A percentile compares a stretch with the other conserved stretches of the same genome.
Evolutionary conservation across 768 basidiomycete species (phyloP).

Genomic region (Multifurca ochricompacta): DNA sequence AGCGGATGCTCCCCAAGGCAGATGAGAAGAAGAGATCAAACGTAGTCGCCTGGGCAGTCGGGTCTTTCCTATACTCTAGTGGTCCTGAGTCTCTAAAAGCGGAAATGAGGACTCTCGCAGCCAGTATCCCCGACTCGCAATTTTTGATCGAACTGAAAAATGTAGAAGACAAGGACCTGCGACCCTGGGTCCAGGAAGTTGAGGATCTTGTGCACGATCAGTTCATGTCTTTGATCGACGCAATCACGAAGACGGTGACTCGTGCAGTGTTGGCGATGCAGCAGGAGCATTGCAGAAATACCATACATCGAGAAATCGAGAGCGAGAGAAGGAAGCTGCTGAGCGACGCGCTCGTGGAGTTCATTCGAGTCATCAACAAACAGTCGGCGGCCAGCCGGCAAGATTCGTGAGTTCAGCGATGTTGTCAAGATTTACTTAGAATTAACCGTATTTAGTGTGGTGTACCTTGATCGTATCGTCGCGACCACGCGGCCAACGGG

Average conservation of each 20-base stretch:
- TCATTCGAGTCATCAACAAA: conserved; percentile 6
- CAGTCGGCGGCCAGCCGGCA: neutral
- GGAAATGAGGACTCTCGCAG: conserved; percentile 1
- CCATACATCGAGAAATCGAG: conserved; percentile 1
- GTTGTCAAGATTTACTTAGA: neutral
- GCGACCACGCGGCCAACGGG: neutral
- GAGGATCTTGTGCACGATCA: neutral
- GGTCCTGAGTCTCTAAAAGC: neutral
- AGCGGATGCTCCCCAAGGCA: neutral
- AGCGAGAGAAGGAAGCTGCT: neutral
- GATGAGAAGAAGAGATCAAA: neutral
- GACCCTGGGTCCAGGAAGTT: neutral
- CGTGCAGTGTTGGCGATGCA: conserved; percentile 6
- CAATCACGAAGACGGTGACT: neutral
- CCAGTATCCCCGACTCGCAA: neutral
- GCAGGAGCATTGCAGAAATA: neutral
- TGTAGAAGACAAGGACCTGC: neutral
- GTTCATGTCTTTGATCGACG: conserved; percentile 5
- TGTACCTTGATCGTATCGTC: neutral
- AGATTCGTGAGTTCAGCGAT: conserved; percentile 4
- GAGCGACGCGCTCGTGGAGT: neutral
- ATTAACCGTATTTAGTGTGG: neutral
- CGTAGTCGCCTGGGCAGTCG: neutral
- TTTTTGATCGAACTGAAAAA: conserved; percentile 9
- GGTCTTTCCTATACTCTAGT: neutral